phyloP scores from a whole-genome alignment of 306 rosid species.

The Prunus kanzakura region DNA sequence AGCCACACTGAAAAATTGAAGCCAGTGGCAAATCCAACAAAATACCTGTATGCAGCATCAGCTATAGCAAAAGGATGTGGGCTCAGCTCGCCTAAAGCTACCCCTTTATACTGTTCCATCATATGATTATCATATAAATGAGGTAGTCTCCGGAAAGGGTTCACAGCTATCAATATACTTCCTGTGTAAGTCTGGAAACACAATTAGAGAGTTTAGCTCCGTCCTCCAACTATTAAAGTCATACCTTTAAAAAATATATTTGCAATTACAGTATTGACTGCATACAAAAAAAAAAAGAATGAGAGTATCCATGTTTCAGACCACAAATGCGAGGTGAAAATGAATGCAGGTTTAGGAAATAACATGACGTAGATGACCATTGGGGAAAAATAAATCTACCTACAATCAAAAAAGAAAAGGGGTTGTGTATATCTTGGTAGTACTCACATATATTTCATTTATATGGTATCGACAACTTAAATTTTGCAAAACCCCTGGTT shows the following conservation, averaged over 20 bases:
- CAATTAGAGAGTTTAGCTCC: constrained; percentile 28
- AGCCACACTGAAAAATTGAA: constrained; percentile 5
- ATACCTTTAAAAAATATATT: not conserved
- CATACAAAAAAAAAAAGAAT: not conserved
- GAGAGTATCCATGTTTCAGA: not conserved
- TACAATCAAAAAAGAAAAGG: not conserved
- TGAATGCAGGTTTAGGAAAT: not conserved
- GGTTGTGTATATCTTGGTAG: not conserved
- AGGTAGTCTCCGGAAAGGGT: constrained; percentile 90
- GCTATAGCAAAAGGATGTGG: constrained; percentile 99
- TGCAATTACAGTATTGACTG: not conserved
- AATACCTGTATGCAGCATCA: constrained; percentile 90
- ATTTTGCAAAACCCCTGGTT: constrained; percentile 90
- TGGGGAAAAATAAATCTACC: not conserved
- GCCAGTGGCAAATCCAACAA: constrained; percentile 15
- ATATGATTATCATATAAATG: constrained; percentile 59
- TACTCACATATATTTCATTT: constrained; percentile 85
- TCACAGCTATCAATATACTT: constrained; percentile 88
- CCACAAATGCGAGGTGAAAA: not conserved
- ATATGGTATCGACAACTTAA: constrained; percentile 57
- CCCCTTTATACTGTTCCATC: constrained; percentile 79
- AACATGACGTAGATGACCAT: not conserved
- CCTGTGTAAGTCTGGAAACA: constrained; percentile 91
- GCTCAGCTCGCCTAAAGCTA: constrained; percentile 75
- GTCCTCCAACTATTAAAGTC: not conserved